Conservation (phyloP, 306 rosid species). For the Medicago truncatula region MtrunA17r5.0-ANR NC_053048.1:43802001-43802500, state of each 20-base stretch:
- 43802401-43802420: background rate
- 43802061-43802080: conserved; percentile 46
- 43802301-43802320: background rate
- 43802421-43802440: background rate
- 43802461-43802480: background rate
- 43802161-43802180: conserved; percentile 48
- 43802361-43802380: background rate
- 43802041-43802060: conserved; percentile 53
- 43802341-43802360: background rate
- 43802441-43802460: background rate
- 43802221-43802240: background rate
- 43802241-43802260: too few relatives aligned
- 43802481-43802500: conserved; percentile 45
- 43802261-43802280: background rate
- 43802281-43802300: too few relatives aligned
- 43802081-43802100: conserved; percentile 46
- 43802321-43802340: background rate
- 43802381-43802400: background rate
- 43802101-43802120: conserved; percentile 53
- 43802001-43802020: conserved; percentile 95
- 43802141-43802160: conserved; percentile 38
- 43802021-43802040: conserved; percentile 78
- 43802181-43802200: conserved; percentile 6
- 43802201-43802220: background rate
- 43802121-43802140: conserved; percentile 53